Evolutionary conservation across 257 asterid species (phyloP).

Genomic region (Penstemon newberryi): DNA sequence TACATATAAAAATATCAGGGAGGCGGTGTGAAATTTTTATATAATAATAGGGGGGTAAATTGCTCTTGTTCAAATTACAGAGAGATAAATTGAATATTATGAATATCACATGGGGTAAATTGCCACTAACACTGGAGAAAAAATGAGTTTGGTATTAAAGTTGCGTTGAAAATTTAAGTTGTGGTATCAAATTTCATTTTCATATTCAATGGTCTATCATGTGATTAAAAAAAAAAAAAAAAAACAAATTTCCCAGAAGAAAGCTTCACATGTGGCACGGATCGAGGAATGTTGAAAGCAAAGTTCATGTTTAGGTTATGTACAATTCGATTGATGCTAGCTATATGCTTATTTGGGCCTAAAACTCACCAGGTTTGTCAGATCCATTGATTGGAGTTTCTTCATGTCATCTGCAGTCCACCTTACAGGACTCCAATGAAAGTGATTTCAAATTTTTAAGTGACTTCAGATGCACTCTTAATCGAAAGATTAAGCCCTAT

Average conservation of each 20-base stretch:
- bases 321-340: constrained; percentile 40
- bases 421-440: constrained; percentile 86
- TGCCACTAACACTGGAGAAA: no score
- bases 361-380: constrained; percentile 77
- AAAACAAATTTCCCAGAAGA: constrained; percentile 14
- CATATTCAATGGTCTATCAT: constrained; percentile 47
- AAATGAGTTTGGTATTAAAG: no score
- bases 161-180: no score
- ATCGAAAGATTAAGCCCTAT: no score
- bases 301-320: constrained; percentile 32
- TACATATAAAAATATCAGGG: no score
- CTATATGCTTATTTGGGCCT: constrained; percentile 63
- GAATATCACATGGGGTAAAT: no score
- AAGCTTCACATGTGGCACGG: constrained; percentile 49
- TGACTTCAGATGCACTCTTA: constrained; percentile 51
- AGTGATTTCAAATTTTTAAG: constrained; percentile 81
- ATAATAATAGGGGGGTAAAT: no score
- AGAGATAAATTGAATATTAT: no score
- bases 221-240: background rate
- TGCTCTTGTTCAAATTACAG: no score
- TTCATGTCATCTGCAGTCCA: constrained; percentile 67
- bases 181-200: background rate
- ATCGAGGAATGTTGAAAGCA: background rate
- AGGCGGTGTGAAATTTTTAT: no score
- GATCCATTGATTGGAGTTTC: constrained; percentile 66